A percentile compares a stretch with the other conserved stretches of the same genome.
Conservation (phyloP, 148 eudicot genomes). For the Fallopia convolvulus region DNA sequence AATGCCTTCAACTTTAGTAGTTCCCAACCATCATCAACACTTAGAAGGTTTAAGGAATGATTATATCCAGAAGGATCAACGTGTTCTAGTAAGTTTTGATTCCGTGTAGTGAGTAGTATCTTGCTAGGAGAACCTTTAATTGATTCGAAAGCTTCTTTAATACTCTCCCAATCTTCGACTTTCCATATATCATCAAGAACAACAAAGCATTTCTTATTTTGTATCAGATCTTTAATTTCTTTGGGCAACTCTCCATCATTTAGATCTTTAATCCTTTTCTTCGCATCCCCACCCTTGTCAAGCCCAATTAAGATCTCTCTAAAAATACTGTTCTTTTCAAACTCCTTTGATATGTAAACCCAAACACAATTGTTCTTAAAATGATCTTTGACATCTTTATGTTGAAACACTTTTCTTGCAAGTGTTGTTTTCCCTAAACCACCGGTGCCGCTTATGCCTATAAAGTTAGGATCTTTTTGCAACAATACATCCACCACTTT, state of each 20-base stretch:
- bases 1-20: not conserved
- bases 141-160: constrained; percentile 4
- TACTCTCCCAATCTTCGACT: not conserved
- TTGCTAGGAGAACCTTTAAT: not conserved
- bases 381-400: not conserved
- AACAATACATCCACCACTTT: not conserved
- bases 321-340: not conserved
- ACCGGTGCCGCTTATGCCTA: constrained; percentile 4
- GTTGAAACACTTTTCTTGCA: constrained; percentile 2
- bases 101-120: constrained; percentile 9
- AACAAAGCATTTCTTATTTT: constrained; percentile 8
- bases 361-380: not conserved
- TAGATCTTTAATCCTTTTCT: not conserved
- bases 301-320: not conserved
- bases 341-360: constrained; percentile 9
- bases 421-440: constrained; percentile 12
- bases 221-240: too few species aligned
- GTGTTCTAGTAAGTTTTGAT: not conserved
- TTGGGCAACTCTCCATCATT: not conserved
- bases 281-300: not conserved
- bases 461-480: not conserved
- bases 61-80: not conserved
- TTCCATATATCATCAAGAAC: constrained; percentile 14
- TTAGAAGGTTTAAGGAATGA: not conserved
- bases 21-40: not conserved